Base-by-base conservation (phyloP, 2,329 filamentous ascomycete species). In the Chaetomium globosum region DNA sequence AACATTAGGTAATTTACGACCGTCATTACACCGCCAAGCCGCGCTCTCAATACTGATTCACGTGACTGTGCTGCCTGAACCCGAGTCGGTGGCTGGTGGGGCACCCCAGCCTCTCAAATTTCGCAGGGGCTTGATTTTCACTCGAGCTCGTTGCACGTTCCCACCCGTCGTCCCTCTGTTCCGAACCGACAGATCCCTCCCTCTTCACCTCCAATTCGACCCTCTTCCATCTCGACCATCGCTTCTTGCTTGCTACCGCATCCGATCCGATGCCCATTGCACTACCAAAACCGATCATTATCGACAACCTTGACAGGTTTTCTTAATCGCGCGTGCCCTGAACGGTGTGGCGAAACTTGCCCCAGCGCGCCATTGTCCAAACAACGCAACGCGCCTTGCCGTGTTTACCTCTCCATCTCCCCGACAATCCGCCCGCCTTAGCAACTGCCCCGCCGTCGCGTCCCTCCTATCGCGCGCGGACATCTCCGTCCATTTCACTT, bases 31-130 rank as follows among this genome's bases (percentile, higher is more conserved):
- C n/a, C n/a, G n/a, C n/a, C n/a, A n/a, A n/a, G 30, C 16, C 19
- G 8, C 19, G 28, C 51, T 33, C 31, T 36, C 19, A 33, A 53
- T 48, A 53, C 23, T 31, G 21, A 13, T 10, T 48, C 61, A 67
- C 65, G 65, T 67, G 61, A 64, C 55, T n/a, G n/a, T 43, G 53
- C 21, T 52, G 53, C 60, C 60, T 57, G 52, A 51, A 26, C 21
- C 49, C 19, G 30, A 23, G 8, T 8, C 2, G 61, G 65, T 57
- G 56, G 61, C 61, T 65, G 53, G 63, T 65, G 63, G 63, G 63
- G 63, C 46, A n/a, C 28, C 63, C 70, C 70, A 72, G 70, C 70
- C 70, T 70, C 70, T 72, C 68, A 70, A 66, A 70, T 71, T 71
- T 72, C 62, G 65, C 67, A 65, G 64, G 59, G 67, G 54, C 46